Evolutionary conservation across 176 grass and related monocot species (phyloP).

Genomic region (Musa schizocarpa): DNA sequence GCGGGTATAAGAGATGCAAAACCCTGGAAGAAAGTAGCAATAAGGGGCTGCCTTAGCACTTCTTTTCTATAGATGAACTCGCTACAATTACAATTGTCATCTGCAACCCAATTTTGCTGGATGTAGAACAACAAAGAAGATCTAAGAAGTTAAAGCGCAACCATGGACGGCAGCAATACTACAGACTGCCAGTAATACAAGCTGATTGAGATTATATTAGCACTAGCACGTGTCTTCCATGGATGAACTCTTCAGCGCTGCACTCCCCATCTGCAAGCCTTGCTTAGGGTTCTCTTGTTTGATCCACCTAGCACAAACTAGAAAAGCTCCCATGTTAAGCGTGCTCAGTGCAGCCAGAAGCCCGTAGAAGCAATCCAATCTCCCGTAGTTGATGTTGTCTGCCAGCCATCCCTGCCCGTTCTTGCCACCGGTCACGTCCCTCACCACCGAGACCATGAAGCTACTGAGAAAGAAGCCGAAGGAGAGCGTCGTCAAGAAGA

Average conservation of each 20-base stretch:
- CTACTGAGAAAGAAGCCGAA: slow-evolving; percentile 79
- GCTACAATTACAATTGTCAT: too few relatives aligned
- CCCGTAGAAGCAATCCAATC: slow-evolving; percentile 67
- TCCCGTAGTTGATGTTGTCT: slow-evolving; percentile 55
- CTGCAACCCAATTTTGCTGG: too few relatives aligned
- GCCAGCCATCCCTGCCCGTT: slow-evolving; percentile 41
- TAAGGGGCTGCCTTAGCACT: too few relatives aligned
- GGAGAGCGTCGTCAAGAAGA: slow-evolving; percentile 70
- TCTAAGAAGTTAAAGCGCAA: neutral
- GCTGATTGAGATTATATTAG: neutral
- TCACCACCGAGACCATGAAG: slow-evolving; percentile 40
- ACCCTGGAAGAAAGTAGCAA: too few relatives aligned
- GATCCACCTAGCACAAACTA: slow-evolving; percentile 34
- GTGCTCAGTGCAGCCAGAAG: slow-evolving; percentile 44
- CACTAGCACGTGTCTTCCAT: neutral
- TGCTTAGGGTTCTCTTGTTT: neutral
- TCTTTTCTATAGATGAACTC: too few relatives aligned
- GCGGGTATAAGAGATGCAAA: too few relatives aligned
- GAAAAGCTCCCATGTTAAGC: slow-evolving; percentile 46
- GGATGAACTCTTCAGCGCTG: neutral
- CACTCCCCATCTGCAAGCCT: slow-evolving; percentile 6
- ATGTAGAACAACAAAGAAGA: neutral
- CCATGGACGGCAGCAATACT: too few relatives aligned
- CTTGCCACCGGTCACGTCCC: slow-evolving; percentile 22
- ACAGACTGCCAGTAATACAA: neutral